Percentiles rank a stretch among this genome's conserved stretches.
Evolutionary conservation across 371 early-diverging fungal genomes (phyloP).

Genomic region (Saksenaea oblongispora): DNA sequence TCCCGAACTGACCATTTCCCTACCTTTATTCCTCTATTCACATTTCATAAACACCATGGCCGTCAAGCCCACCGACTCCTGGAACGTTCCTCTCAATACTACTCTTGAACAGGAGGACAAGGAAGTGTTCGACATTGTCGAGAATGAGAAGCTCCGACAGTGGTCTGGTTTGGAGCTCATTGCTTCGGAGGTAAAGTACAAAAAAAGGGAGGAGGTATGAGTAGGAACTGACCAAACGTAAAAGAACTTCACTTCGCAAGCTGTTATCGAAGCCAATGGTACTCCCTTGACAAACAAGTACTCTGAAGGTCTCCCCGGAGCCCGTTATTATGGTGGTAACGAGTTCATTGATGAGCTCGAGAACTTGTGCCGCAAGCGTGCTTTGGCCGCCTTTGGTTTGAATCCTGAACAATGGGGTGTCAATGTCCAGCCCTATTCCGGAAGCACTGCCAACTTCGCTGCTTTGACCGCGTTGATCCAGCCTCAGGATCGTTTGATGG

Average conservation of each 20-base stretch:
- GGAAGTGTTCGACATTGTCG: conserved; percentile 91
- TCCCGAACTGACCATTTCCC: neutral
- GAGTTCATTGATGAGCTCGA: conserved; percentile 98
- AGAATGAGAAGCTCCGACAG: conserved; percentile 97
- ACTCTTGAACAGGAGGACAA: conserved; percentile 86
- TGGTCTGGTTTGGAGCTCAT: conserved; percentile 96
- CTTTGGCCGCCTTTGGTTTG: conserved; percentile 91
- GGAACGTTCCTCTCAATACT: conserved; percentile 77
- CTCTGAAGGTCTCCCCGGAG: conserved; percentile 98
- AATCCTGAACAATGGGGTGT: conserved; percentile 98
- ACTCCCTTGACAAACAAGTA: conserved; percentile 99
- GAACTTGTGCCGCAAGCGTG: conserved; percentile 93
- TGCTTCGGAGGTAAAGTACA: conserved; percentile 87
- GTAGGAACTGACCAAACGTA: neutral
- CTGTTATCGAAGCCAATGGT: conserved; percentile 97
- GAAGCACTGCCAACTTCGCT: conserved; percentile 98
- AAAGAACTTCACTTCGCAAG: conserved; percentile 97
- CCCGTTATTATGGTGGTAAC: conserved; percentile 96
- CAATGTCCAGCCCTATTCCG: conserved; percentile 99
- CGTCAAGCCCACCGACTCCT: conserved; percentile 45
- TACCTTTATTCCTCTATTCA: neutral
- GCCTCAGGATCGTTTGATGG: conserved; percentile 98
- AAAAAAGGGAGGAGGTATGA: neutral
- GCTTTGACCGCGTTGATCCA: conserved; percentile 95
- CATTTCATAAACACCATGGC: conserved; percentile 30